These are phyloP conservation scores for Puccinia hordei DNA, from an alignment of 1,284 basidiomycete species.

Conservation along the genomic window DNA sequence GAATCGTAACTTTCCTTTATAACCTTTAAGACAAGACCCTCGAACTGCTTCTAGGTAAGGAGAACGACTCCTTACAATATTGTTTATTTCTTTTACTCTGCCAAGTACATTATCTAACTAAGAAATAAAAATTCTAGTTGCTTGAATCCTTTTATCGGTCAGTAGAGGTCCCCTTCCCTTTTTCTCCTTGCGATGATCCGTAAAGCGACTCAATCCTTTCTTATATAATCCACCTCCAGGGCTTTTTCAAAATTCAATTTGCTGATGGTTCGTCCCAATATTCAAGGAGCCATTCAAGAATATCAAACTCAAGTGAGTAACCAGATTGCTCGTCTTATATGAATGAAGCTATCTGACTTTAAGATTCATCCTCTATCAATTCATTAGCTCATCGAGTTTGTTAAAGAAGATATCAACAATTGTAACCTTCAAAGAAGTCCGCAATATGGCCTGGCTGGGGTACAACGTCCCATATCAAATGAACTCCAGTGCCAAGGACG, in stretches of 20 bases:
- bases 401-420: slow-evolving; percentile 97
- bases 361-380: not conserved
- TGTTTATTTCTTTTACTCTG: too few relatives aligned
- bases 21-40: too few relatives aligned
- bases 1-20: too few relatives aligned
- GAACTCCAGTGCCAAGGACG: slow-evolving; percentile 94
- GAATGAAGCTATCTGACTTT: not conserved
- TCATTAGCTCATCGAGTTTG: slow-evolving; percentile 81
- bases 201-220: not conserved
- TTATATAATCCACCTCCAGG: slow-evolving; percentile 60
- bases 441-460: slow-evolving; percentile 91
- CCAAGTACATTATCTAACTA: too few relatives aligned
- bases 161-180: not conserved
- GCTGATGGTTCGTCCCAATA: slow-evolving; percentile 96
- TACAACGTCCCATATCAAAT: slow-evolving; percentile 93
- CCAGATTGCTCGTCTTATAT: too few relatives aligned
- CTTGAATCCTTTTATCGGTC: slow-evolving; percentile 51
- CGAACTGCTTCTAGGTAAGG: too few relatives aligned
- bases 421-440: slow-evolving; percentile 95
- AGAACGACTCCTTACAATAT: too few relatives aligned
- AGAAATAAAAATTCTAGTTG: not conserved
- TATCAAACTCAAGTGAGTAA: slow-evolving; percentile 76
- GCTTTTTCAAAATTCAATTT: slow-evolving; percentile 99
- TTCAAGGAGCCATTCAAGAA: slow-evolving; percentile 59
- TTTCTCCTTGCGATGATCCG: not conserved